phyloP scores from a whole-genome alignment of 208 protist genomes.

The Leptomonas seymouri region DNA sequence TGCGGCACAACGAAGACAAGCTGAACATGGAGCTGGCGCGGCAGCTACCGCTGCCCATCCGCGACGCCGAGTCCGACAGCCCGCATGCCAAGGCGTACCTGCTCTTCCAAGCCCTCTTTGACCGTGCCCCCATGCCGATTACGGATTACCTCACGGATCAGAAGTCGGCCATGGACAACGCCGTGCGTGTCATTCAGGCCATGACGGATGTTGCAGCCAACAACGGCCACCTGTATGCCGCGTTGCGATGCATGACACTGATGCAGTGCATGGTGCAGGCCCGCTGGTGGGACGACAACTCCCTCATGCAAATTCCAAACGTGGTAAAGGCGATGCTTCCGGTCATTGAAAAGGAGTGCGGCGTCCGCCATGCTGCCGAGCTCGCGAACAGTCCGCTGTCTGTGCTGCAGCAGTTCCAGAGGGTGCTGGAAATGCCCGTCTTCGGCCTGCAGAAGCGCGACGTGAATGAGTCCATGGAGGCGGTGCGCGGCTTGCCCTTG shows the following conservation, averaged over 20 bases:
- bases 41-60: conserved; percentile 70
- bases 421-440: conserved; percentile 49
- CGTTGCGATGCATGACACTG: conserved; percentile 92
- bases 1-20: conserved; percentile 99
- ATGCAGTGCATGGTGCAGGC: conserved; percentile 96
- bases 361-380: conserved; percentile 65
- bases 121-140: conserved; percentile 92
- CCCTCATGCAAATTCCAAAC: conserved; percentile 90
- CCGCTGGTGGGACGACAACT: conserved; percentile 82
- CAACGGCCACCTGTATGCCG: conserved; percentile 89
- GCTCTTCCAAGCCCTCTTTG: conserved; percentile 98
- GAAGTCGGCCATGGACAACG: conserved; percentile 97
- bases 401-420: conserved; percentile 45
- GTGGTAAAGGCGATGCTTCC: conserved; percentile 76
- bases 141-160: conserved; percentile 99
- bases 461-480: conserved; percentile 77
- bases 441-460: conserved; percentile 53
- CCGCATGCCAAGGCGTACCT: conserved; percentile 97
- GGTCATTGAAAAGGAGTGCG: conserved; percentile 52
- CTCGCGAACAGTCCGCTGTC: conserved; percentile 71
- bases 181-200: conserved; percentile 95
- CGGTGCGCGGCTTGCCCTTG: conserved; percentile 70
- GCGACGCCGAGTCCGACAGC: conserved; percentile 76
- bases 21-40: conserved; percentile 92
- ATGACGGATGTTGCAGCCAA: conserved; percentile 97